Base-by-base conservation (phyloP, 1,284 basidiomycete genomes). In the Sanghuangporus weigelae region DNA sequence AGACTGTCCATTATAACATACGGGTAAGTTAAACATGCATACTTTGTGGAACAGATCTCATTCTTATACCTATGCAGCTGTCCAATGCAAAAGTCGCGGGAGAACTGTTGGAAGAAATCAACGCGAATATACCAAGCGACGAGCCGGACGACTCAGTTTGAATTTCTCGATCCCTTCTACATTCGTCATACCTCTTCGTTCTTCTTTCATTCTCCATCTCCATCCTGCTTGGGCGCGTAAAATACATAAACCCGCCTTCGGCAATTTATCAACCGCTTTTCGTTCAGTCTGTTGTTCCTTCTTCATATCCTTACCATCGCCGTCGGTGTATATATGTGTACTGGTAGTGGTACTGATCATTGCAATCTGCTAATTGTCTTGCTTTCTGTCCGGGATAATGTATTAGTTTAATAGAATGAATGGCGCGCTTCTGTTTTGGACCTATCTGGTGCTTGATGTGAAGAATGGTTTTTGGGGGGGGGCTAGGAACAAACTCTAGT, bases 1-100 rank as follows among this genome's bases (percentile, higher is more conserved):
- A 73, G 50, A 81, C 85, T 14, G 80, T 80, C 12, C 87, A 92
- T 68, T 89, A 93, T 70, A 93, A 92, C 71, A 76, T 95, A 61
- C 81, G 89, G 75, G 92, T 93, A 69, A 68, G 86, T 39, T 36
- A 40, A 2, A 46, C 44, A 66, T 70, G 70, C 65, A 68, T 71
- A 44, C 68, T 21, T 14, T 6, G 10, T 44, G 16, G n/a, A 26
- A 4, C 59, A 26, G 26, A 19, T 19, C 10, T 57, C 10, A 60
- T 48, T 23, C 58, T 38, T 48, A 58, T 16, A 36, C 42, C 48
- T 35, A 58, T 57, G 19, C 60, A 76, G 75, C 71, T 76, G 7
- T 70, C 72, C 38, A 76, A 66, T 53, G 71, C 73, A 48, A 75
- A 75, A 68, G 70, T 74, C 40, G 74, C 74, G 5, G 68, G 69